Conservation (phyloP, 768 basidiomycete genomes). For the Termitomyces sp. region DNA sequence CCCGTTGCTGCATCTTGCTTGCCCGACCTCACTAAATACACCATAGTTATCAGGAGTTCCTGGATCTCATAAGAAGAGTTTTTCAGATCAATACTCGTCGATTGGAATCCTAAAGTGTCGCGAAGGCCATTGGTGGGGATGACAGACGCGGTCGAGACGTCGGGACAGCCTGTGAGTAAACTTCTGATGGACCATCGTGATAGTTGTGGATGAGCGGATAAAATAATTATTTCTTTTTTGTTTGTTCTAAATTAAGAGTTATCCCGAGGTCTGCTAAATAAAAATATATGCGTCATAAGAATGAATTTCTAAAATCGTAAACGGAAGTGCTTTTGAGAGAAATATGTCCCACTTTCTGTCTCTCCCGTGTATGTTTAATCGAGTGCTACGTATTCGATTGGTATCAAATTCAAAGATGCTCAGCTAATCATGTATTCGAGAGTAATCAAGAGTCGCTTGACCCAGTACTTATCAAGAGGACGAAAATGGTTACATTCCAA, state of each 20-base stretch:
- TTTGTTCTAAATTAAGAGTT: background rate
- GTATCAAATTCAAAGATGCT: too few species aligned
- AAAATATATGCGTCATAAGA: background rate
- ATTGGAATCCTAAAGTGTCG: background rate
- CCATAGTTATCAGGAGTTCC: background rate
- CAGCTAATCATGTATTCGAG: too few species aligned
- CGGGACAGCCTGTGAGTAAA: conserved; percentile 4
- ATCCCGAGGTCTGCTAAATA: background rate
- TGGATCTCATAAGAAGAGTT: background rate
- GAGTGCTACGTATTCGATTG: too few species aligned
- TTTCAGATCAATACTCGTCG: background rate
- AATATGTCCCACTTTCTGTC: background rate
- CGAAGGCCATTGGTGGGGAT: background rate
- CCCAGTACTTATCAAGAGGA: too few species aligned
- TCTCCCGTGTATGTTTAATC: too few species aligned
- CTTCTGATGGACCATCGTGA: conserved; percentile 1
- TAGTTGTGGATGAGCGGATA: background rate
- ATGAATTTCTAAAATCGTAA: too few species aligned
- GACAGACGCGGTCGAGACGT: background rate
- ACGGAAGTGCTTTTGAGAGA: background rate
- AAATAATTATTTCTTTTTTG: background rate
- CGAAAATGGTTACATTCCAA: too few species aligned
- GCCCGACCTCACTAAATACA: background rate
- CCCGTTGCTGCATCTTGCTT: background rate
- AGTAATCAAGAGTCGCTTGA: too few species aligned